Percentiles rank a stretch among this genome's conserved stretches.
Evolutionary conservation across 1,284 basidiomycete genomes (phyloP).

Genomic region (Tilletia caries): DNA sequence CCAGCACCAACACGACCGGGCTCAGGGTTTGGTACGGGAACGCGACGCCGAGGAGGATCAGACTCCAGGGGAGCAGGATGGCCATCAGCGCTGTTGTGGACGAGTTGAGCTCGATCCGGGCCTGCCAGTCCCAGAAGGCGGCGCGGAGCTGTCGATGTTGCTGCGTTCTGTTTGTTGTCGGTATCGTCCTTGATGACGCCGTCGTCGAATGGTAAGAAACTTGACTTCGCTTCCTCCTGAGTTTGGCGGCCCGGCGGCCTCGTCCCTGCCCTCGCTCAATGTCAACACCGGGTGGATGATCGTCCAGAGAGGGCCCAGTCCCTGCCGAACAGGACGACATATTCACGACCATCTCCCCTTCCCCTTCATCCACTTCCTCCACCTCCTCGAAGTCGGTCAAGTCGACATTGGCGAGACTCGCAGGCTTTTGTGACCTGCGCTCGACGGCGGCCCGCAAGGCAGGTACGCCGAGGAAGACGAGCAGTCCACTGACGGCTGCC

Average conservation of each 20-base stretch:
- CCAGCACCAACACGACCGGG: background rate
- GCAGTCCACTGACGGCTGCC: background rate
- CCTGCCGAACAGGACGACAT: no score
- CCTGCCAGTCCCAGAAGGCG: background rate
- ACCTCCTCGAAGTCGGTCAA: no score
- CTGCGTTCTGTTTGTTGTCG: background rate
- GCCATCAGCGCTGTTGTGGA: background rate
- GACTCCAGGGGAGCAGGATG: background rate
- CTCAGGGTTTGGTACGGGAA: no score
- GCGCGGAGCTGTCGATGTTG: no score
- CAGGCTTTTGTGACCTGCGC: background rate
- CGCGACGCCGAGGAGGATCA: background rate
- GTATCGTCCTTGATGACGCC: background rate
- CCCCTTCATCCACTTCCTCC: no score
- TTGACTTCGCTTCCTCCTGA: no score
- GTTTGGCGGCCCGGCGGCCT: no score
- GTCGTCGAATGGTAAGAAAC: background rate
- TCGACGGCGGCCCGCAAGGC: background rate
- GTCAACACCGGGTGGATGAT: no score
- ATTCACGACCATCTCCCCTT: no score
- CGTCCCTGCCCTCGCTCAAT: no score
- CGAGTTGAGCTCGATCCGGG: background rate
- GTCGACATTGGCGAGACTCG: no score
- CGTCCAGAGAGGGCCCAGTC: background rate
- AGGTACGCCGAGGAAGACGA: background rate